phyloP scores from a whole-genome alignment of 352 stramenopile genomes.

The Pythium guiyangense region DNA sequence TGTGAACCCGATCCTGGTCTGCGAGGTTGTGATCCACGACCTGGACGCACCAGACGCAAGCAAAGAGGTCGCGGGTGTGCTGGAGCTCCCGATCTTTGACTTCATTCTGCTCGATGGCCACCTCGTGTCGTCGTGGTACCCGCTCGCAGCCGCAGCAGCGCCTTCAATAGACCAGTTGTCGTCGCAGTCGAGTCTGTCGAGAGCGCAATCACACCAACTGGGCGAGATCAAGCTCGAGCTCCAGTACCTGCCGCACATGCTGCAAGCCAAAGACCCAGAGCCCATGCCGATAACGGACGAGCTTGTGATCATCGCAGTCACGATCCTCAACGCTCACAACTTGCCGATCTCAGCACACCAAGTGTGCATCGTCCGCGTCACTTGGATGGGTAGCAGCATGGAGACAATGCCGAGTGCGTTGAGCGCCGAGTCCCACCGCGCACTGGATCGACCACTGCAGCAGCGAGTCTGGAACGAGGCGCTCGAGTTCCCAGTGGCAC shows the following conservation, averaged over 20 bases:
- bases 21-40: conserved; percentile 17
- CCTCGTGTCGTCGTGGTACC: conserved; percentile 29
- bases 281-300: not conserved
- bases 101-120: conserved; percentile 43
- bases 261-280: not conserved
- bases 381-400: conserved; percentile 16
- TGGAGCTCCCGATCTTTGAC: conserved; percentile 44
- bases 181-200: not conserved
- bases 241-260: conserved; percentile 29
- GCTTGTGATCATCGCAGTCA: conserved; percentile 3
- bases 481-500: conserved; percentile 6
- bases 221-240: conserved; percentile 33
- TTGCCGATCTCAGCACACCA: conserved; percentile 5
- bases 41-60: not conserved
- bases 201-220: not conserved
- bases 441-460: not conserved
- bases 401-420: conserved; percentile 23
- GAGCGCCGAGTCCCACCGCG: not conserved
- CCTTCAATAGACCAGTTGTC: not conserved
- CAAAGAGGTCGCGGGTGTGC: conserved; percentile 11
- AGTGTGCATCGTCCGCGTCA: conserved; percentile 11
- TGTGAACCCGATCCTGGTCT: conserved; percentile 25
- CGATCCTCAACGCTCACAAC: conserved; percentile 9
- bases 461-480: conserved; percentile 13
- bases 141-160: not conserved